Evolutionary conservation across 2,329 filamentous ascomycete species (phyloP).

Genomic region (Fusarium albosuccineum): DNA sequence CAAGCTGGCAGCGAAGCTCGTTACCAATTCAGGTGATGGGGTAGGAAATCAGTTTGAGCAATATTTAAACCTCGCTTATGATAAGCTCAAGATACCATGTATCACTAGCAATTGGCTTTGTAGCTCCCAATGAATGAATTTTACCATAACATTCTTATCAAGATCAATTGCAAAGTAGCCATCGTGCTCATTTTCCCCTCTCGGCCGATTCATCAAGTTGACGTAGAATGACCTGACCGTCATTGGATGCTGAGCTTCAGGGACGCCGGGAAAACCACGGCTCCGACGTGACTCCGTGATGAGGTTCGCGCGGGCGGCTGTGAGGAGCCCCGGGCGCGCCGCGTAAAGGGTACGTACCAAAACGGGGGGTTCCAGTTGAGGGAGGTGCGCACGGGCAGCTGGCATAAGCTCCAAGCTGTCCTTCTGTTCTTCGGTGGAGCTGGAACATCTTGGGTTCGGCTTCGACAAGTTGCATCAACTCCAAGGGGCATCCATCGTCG

Average conservation of each 20-base stretch:
- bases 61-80: neutral
- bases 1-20: conserved; percentile 1
- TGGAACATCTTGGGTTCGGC: conserved; percentile 43
- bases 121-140: neutral
- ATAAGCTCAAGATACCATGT: conserved; percentile 11
- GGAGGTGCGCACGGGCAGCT: conserved; percentile 21
- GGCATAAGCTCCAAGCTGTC: conserved; percentile 61
- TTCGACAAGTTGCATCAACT: conserved; percentile 52
- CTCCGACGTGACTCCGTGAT: conserved; percentile 1
- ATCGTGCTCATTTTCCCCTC: neutral
- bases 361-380: neutral
- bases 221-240: conserved; percentile 39
- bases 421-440: conserved; percentile 49
- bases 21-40: neutral
- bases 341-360: conserved; percentile 42
- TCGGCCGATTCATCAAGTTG: conserved; percentile 15
- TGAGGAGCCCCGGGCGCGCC: conserved; percentile 3
- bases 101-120: neutral
- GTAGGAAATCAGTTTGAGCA: conserved; percentile 7
- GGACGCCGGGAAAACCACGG: conserved; percentile 41
- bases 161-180: conserved; percentile 1
- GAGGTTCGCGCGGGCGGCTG: conserved; percentile 3
- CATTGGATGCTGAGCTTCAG: conserved; percentile 31
- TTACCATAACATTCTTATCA: no score
- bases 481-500: conserved; percentile 47